Evolutionary conservation across 805 yeast species (phyloP), one percentile per base, ranked within the genome.

Genomic region (Hemisphaericaspora nanyangensis): DNA sequence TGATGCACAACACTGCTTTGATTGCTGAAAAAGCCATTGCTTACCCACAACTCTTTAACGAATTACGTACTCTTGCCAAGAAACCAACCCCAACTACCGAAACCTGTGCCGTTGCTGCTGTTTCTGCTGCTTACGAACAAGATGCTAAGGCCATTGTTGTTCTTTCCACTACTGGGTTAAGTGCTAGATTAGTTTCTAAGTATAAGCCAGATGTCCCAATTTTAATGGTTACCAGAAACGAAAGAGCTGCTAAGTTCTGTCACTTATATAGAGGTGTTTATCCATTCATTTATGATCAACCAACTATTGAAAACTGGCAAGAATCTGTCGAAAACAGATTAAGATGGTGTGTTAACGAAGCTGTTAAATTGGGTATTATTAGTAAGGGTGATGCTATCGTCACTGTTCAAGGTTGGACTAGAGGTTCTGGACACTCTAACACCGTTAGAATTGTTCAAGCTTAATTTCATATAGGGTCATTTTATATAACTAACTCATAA

Each of bases 381-480:
- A 68, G 72, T 56, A 82, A 79, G 69, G 96, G 96, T 69, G 96
- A 89, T 66, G 73, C 85, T 46, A 84, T 88, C 56, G 87, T 93
- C 52, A 86, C 95, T 62, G 85, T 93, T 68, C 99, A 93, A 79
- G 99, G 99, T 68, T 93, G 95, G 91, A 86, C 95, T 62, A 85
- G 91, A 68, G 98, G 98, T 74, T 77, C 88, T 52, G 99, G 99
- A 64, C 96, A 93, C 83, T 87, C 99, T 62, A 93, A 93, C 85
- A 93, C 99, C 50, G 79, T 93, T 69, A 91, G 98, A 78, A 80
- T 91, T 60, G 76, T 88, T 56, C 77, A 78, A 64, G 91, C 88
- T 63, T 82, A 72, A 65, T 19, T 13, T 27, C 4, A 7, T 27
- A 11, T 27, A 26, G n/a, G 15, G 7, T 11, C 4, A 27, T 6